Evolutionary conservation across 2,329 filamentous ascomycete genomes (phyloP).

Genomic region (Claviceps cyperi): DNA sequence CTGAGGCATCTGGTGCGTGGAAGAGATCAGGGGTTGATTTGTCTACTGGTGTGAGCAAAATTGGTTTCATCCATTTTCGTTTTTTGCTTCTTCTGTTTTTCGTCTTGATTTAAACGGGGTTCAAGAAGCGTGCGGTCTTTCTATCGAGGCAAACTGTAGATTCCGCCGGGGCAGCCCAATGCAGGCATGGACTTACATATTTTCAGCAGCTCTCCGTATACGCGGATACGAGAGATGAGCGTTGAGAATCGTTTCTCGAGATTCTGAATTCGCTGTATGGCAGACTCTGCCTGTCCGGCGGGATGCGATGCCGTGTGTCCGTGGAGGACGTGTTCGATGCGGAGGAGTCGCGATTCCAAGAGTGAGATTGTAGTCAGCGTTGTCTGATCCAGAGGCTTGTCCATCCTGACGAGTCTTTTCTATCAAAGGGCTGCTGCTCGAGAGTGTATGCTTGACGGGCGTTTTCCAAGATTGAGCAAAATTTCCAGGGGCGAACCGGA

Average conservation of each 20-base stretch:
- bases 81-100: background rate
- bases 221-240: constrained; percentile 35
- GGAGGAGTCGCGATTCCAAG: constrained; percentile 42
- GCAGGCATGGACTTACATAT: constrained; percentile 33
- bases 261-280: constrained; percentile 29
- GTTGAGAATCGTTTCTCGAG: constrained; percentile 39
- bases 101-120: background rate
- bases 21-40: constrained; percentile 40
- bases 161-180: too few relatives aligned
- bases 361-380: constrained; percentile 40
- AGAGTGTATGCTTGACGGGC: background rate
- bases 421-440: background rate
- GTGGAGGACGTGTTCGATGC: constrained; percentile 44
- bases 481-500: background rate
- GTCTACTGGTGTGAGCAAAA: constrained; percentile 22
- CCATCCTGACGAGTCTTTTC: constrained; percentile 11
- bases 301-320: constrained; percentile 25
- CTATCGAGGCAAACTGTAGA: too few relatives aligned
- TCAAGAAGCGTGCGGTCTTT: background rate
- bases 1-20: constrained; percentile 28
- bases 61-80: background rate
- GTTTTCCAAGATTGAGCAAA: background rate
- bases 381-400: constrained; percentile 32
- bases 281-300: constrained; percentile 23
- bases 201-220: constrained; percentile 44